Evolutionary conservation across 768 basidiomycete genomes (phyloP).

Genomic region (Xerocomellus amylosporus): DNA sequence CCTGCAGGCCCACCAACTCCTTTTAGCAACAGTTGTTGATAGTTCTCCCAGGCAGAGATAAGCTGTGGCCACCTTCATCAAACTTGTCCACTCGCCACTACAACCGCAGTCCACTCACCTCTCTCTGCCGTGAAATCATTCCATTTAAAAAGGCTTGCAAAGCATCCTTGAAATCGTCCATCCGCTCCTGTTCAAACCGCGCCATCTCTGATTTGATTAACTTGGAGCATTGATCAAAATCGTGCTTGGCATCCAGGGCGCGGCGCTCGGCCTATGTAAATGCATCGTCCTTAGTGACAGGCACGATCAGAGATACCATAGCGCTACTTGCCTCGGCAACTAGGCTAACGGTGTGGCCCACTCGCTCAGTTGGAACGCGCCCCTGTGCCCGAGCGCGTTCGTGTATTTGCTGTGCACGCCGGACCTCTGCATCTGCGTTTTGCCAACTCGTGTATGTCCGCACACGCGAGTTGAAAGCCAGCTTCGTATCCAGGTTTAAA

Average conservation of each 20-base stretch:
- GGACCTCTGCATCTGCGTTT: slow-evolving; percentile 68
- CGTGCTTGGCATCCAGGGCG: slow-evolving; percentile 76
- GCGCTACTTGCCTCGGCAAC: slow-evolving; percentile 67
- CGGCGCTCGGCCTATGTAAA: slow-evolving; percentile 73
- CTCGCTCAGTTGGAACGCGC: slow-evolving; percentile 62
- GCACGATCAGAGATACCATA: not conserved
- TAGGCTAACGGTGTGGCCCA: slow-evolving; percentile 70
- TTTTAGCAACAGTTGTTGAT: slow-evolving; percentile 70
- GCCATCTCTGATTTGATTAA: slow-evolving; percentile 86
- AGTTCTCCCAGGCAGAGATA: slow-evolving; percentile 76
- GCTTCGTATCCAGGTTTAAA: slow-evolving; percentile 38
- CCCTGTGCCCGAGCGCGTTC: slow-evolving; percentile 83
- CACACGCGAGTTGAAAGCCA: slow-evolving; percentile 85
- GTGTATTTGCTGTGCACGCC: slow-evolving; percentile 69
- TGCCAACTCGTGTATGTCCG: slow-evolving; percentile 83
- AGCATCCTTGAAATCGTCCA: slow-evolving; percentile 88
- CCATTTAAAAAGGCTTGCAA: slow-evolving; percentile 83
- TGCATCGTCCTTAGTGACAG: not conserved
- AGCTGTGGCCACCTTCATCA: slow-evolving; percentile 43
- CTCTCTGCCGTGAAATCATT: slow-evolving; percentile 82
- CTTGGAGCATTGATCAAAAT: slow-evolving; percentile 86
- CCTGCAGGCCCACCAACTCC: slow-evolving; percentile 25
- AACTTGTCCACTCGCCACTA: not conserved
- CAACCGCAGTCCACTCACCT: slow-evolving; percentile 42
- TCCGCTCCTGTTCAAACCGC: slow-evolving; percentile 88